These are phyloP conservation scores for Punctularia strigosozonata DNA, from an alignment of 768 basidiomycete species.

Conservation along the genomic window DNA sequence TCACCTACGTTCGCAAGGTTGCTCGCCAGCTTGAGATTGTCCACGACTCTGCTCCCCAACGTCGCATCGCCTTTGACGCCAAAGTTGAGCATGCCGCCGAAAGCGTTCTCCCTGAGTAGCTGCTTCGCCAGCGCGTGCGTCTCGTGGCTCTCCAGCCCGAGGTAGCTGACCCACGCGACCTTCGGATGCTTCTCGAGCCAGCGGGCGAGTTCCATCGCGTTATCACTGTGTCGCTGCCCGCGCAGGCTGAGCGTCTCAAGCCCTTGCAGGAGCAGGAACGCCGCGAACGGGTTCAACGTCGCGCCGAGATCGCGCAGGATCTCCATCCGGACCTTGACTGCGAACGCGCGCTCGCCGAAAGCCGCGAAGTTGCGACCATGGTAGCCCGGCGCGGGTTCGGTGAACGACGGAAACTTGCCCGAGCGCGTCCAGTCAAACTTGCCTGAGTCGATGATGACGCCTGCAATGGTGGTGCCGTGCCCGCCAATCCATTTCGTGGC, in stretches of 20 bases:
- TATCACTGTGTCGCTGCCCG: conserved; percentile 58
- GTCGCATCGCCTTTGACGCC: conserved; percentile 51
- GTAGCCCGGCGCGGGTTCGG: conserved; percentile 63
- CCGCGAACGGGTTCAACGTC: conserved; percentile 55
- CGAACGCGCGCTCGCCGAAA: conserved; percentile 54
- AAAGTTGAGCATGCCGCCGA: conserved; percentile 69
- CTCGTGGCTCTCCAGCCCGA: conserved; percentile 51
- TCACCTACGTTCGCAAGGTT: conserved; percentile 67
- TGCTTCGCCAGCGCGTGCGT: conserved; percentile 48
- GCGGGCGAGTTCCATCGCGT: conserved; percentile 57
- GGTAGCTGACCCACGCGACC: conserved; percentile 71
- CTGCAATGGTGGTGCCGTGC: conserved; percentile 71
- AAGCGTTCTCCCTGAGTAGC: conserved; percentile 42
- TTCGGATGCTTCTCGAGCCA: conserved; percentile 52
- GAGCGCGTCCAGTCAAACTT: conserved; percentile 66
- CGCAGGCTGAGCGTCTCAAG: conserved; percentile 68
- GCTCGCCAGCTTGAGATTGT: conserved; percentile 58
- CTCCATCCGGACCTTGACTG: conserved; percentile 52
- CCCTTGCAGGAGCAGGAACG: conserved; percentile 69
- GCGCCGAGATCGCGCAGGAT: conserved; percentile 60
- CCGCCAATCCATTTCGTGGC: conserved; percentile 83
- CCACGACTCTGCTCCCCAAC: conserved; percentile 50
- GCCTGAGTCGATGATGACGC: conserved; percentile 63
- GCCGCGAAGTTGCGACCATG: conserved; percentile 56
- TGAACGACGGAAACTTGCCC: conserved; percentile 65